Percentiles rank a stretch among this genome's conserved stretches.
Conservation (phyloP, 2,329 filamentous ascomycete species). For the Aspergillus ibericus region DNA sequence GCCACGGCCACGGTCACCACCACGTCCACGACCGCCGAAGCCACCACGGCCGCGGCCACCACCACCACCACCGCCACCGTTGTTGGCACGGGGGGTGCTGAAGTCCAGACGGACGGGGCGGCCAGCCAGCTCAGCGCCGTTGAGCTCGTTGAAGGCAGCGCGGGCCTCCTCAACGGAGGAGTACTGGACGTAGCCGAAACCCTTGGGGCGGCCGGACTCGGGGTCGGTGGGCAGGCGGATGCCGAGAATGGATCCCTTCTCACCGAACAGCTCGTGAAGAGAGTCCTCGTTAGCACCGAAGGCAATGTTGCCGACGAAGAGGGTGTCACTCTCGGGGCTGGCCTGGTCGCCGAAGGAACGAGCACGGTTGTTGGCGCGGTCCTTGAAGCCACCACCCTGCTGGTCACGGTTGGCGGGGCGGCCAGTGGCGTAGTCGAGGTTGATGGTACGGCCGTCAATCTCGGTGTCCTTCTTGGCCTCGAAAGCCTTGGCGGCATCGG, state of each 20-base stretch:
- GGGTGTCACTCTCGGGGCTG: conserved; percentile 78
- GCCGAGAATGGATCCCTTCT: conserved; percentile 69
- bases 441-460: conserved; percentile 72
- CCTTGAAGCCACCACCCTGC: conserved; percentile 54
- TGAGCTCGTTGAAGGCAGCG: conserved; percentile 67
- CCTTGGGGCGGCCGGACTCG: conserved; percentile 82
- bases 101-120: conserved; percentile 82
- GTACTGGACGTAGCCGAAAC: conserved; percentile 90
- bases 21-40: conserved; percentile 51
- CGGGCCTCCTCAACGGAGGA: conserved; percentile 78
- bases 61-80: conserved; percentile 49
- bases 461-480: conserved; percentile 73
- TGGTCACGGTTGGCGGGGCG: conserved; percentile 57
- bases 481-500: conserved; percentile 69
- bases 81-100: conserved; percentile 65
- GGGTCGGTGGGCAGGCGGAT: conserved; percentile 86
- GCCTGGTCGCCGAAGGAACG: conserved; percentile 70
- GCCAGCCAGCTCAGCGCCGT: conserved; percentile 69
- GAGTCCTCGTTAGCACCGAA: conserved; percentile 78
- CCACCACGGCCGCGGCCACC: conserved; percentile 53
- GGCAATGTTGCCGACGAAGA: conserved; percentile 88
- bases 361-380: conserved; percentile 57
- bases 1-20: conserved; percentile 47
- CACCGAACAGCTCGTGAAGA: conserved; percentile 71
- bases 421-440: conserved; percentile 75